These are phyloP conservation scores for Malassezia sympodialis DNA, from an alignment of 1,284 basidiomycete species.

Conservation along the genomic window DNA sequence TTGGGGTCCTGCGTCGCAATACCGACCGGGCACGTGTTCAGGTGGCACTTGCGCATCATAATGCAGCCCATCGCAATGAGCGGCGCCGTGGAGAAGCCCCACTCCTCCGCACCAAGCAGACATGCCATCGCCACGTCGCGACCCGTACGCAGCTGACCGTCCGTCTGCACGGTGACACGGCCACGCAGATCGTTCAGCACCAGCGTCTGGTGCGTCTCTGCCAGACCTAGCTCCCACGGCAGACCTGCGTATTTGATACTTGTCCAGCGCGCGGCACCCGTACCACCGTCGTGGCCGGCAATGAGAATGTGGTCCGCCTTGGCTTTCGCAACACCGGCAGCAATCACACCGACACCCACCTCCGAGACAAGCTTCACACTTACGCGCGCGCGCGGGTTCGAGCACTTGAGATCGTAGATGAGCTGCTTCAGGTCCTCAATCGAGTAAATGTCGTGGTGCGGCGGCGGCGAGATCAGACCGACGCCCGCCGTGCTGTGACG, in stretches of 20 bases:
- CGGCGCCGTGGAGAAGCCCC: conserved; percentile 40
- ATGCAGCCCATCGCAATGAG: conserved; percentile 44
- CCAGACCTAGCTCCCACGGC: conserved; percentile 46
- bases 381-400: conserved; percentile 40
- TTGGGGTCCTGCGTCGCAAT: conserved; percentile 42
- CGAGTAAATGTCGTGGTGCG: conserved; percentile 46
- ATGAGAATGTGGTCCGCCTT: conserved; percentile 45
- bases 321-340: conserved; percentile 44
- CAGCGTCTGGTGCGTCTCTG: conserved; percentile 43
- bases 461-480: conserved; percentile 41
- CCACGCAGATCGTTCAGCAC: conserved; percentile 44
- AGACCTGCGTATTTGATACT: conserved; percentile 45
- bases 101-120: conserved; percentile 43
- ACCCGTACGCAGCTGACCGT: conserved; percentile 40
- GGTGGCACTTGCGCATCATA: conserved; percentile 28
- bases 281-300: conserved; percentile 45
- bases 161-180: conserved; percentile 41
- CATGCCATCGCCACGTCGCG: conserved; percentile 40
- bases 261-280: conserved; percentile 43
- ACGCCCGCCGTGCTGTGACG: conserved; percentile 44
- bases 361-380: conserved; percentile 45
- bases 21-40: conserved; percentile 38
- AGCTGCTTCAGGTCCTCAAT: conserved; percentile 46
- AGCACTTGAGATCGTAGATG: conserved; percentile 45
- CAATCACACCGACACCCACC: conserved; percentile 43